Evolutionary conservation across 495 filamentous ascomycete species (phyloP).

Genomic region (Bathelium albidoporum): DNA sequence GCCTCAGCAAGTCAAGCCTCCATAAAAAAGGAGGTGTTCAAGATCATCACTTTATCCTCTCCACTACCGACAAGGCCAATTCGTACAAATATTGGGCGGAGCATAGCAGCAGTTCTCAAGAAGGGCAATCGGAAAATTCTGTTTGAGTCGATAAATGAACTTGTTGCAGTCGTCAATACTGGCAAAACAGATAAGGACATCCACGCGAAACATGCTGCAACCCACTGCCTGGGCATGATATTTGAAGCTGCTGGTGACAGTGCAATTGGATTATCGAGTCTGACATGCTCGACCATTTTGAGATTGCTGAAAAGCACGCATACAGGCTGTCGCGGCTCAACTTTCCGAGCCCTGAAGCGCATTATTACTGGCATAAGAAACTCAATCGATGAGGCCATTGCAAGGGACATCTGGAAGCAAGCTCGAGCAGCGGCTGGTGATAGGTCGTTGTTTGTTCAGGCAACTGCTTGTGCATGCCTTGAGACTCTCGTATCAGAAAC

Average conservation of each 20-base stretch:
- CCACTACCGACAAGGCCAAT: constrained; percentile 82
- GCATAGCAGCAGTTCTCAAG: constrained; percentile 71
- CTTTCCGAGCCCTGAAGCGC: constrained; percentile 72
- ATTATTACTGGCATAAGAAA: constrained; percentile 58
- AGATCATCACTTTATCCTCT: constrained; percentile 75
- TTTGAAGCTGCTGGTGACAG: constrained; percentile 87
- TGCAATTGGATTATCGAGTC: constrained; percentile 70
- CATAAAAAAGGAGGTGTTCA: constrained; percentile 81
- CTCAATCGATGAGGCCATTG: constrained; percentile 75
- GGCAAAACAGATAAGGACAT: constrained; percentile 73
- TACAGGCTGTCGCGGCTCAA: constrained; percentile 69
- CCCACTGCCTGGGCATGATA: constrained; percentile 77
- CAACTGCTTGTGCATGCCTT: constrained; percentile 69
- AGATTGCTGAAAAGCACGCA: constrained; percentile 75
- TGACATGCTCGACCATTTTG: constrained; percentile 59
- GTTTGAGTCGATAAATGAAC: constrained; percentile 87
- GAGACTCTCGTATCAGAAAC: constrained; percentile 62
- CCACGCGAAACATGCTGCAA: constrained; percentile 72
- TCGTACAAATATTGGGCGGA: constrained; percentile 75
- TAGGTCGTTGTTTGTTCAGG: constrained; percentile 72
- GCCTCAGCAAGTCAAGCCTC: constrained; percentile 79
- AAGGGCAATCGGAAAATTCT: constrained; percentile 86
- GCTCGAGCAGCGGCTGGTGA: constrained; percentile 68
- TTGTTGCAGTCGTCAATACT: constrained; percentile 62
- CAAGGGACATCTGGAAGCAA: constrained; percentile 88